Evolutionary conservation across 306 rosid genomes (phyloP), one percentile per base, ranked within the genome.

Genomic region (Arachis hypogaea): DNA sequence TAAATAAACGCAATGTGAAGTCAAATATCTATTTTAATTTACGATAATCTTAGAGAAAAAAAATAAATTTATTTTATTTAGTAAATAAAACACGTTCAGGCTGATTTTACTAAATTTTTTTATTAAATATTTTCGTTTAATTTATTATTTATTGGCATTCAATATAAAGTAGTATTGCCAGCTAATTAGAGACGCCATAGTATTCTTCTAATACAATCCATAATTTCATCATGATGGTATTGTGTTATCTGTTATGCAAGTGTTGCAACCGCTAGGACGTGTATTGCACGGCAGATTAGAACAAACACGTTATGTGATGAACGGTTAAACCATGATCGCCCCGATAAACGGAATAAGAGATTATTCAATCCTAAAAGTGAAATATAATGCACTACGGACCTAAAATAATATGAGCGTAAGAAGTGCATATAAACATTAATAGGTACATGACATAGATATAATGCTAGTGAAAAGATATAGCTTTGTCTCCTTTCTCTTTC

Each of bases 361-460:
- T 11, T 71, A 22, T 57, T 71, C 30, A n/a, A 14, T 58, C 54
- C 40, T 9, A 22, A 11, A 46, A 68, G 62, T 68, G 22, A 45
- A 22, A 67, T 11, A 67, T 30, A 65, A 75, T 76, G 5, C 36
- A 46, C 55, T 59, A 55, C 6, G 46, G 46, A 68, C 55, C 47
- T n/a, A 41, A 63, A 51, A 22, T 73, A 9, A n/a, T 45, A 22
- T 41, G 8, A 42, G 33, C 54, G 61, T 47, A 40, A 76, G 47
- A 38, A 5, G 52, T 55, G 18, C 51, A 74, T 61, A 55, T 49
- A 33, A 22, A 29, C 68, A 75, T 75, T 12, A 16, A 28, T 36
- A 14, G 54, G 65, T 29, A 63, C 28, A 71, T 14, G 3, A 59
- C 14, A 18, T 46, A 59, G 22, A 60, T 36, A 11, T 33, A 60